A percentile compares a stretch with the other conserved stretches of the same genome.
phyloP scores from a whole-genome alignment of 208 protist species.

The Acanthamoeba healyi region DNA sequence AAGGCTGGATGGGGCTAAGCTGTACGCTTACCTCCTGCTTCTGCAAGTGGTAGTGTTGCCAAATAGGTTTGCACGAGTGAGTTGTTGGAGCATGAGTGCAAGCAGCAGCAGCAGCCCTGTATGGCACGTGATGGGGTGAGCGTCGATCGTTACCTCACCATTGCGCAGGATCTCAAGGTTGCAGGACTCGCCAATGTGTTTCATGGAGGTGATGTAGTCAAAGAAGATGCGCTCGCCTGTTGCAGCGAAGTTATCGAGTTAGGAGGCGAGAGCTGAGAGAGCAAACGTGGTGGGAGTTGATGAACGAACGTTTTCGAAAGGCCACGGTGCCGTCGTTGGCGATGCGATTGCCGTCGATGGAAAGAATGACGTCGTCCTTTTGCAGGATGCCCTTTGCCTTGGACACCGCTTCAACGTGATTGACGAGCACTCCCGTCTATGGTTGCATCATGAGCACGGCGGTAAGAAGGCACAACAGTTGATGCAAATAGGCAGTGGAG shows the following conservation, averaged over 20 bases:
- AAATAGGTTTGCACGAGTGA: background rate
- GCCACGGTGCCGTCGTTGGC: conserved; percentile 84
- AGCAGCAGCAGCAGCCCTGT: background rate
- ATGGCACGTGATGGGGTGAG: background rate
- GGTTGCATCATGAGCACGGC: too few species aligned
- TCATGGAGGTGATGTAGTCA: conserved; percentile 80
- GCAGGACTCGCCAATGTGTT: conserved; percentile 69
- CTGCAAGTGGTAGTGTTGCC: background rate
- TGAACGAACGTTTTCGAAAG: conserved; percentile 75
- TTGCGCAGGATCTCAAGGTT: conserved; percentile 28
- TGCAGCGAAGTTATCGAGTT: background rate
- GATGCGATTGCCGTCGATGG: conserved; percentile 79
- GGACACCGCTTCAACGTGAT: conserved; percentile 27
- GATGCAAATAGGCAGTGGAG: background rate
- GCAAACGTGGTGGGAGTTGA: background rate
- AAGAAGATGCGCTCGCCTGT: conserved; percentile 77
- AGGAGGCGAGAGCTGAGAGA: background rate
- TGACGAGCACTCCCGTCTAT: conserved; percentile 81
- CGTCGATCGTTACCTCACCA: background rate
- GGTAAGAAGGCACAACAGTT: background rate
- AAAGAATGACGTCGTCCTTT: conserved; percentile 81
- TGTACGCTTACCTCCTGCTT: conserved; percentile 72
- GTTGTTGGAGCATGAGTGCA: too few species aligned
- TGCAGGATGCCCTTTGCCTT: conserved; percentile 71
- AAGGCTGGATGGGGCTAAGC: conserved; percentile 4